Evolutionary conservation across 345 rosid species (phyloP), one percentile per base, ranked within the genome.

Genomic region (Eucalyptus viminalis): DNA sequence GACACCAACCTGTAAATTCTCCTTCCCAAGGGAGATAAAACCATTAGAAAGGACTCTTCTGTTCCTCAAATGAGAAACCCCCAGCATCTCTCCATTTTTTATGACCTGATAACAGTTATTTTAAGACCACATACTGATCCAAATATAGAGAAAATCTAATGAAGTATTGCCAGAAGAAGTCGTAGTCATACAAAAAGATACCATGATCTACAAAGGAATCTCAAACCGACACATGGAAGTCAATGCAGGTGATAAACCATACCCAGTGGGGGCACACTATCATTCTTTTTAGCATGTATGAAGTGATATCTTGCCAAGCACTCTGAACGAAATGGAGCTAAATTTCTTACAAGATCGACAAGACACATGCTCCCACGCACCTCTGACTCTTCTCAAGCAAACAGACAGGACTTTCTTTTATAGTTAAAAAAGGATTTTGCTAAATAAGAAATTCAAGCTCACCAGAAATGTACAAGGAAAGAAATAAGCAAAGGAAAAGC

Each of bases 21-120:
- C 99, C 92, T 96, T 97, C 89, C 99, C 99, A 88, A 98, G 99
- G 89, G 95, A 93, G 90, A 94, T 91, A 90, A 96, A 98, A 86
- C 99, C 99, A 92, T 97, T 98, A 83, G 99, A 98, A 69, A 98
- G 94, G 88, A 98, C 99, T 92, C 96, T 95, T 92, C 99, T 95
- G 88, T 96, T 98, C 93, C 98, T 96, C 94, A 98, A 92, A 93
- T 97, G 99, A 89, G 99, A 97, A 92, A 98, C 99, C 90, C 99
- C 99, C 90, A 98, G 99, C 99, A 98, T 98, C 95, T 98, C 99
- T 90, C 99, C 99, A 87, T 98, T 98, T 92, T 95, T 98, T 88
- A 98, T 97, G 89, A 98, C 99, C 99, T 97, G 97, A 90, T 69
- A 90, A 88, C 87, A 92, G 87, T 58, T 40, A 76, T 76, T 76